Evolutionary conservation across 305 asterid species (phyloP), one percentile per base, ranked within the genome.

Genomic region (Solanum hybrid): DNA sequence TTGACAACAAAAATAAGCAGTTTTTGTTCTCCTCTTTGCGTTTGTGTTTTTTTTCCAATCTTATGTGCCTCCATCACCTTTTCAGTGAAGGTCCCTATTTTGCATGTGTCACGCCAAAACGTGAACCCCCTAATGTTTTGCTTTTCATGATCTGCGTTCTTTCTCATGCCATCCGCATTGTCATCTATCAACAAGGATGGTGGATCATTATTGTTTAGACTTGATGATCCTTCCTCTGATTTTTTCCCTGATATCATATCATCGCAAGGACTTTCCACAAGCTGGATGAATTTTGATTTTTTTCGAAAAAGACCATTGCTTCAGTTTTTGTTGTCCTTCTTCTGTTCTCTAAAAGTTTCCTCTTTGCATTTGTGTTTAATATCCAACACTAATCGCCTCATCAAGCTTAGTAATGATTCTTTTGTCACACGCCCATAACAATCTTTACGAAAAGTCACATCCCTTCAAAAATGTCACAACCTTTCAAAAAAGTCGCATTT

Each of bases 41-140:
- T 22, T 60, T 20, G 69, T 56, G 24, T 60, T 3, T 56, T 56
- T 56, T 20, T 60, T 3, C 69, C 2, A 17, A 17, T 56, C 11
- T 56, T 56, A 20, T 17, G 69, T 51, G 66, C n/a, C 14, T 90
- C 72, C 92, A 92, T 90, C 5, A 37, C 64, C 34, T 79, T 87
- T 71, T 31, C n/a, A 35, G 90, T 37, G 66, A 11, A 27, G 34
- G 92, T 73, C 10, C 89, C 90, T 60, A 87, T 79, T 42, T 90
- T 51, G 86, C 92, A 87, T 72, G 89, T 85, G 90, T 92, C 91
- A 29, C 94, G 91, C 94, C 92, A 92, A 40, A 88, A 84, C 42
- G 17, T 64, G 72, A 13, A 91, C 12, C 7, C 24, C 35, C 22
- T 22, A 7, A 5, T 80, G 34, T 87, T 90, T 5, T 79, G 76